phyloP scores from a whole-genome alignment of 257 asterid genomes.

The Datura wrightii region DNA sequence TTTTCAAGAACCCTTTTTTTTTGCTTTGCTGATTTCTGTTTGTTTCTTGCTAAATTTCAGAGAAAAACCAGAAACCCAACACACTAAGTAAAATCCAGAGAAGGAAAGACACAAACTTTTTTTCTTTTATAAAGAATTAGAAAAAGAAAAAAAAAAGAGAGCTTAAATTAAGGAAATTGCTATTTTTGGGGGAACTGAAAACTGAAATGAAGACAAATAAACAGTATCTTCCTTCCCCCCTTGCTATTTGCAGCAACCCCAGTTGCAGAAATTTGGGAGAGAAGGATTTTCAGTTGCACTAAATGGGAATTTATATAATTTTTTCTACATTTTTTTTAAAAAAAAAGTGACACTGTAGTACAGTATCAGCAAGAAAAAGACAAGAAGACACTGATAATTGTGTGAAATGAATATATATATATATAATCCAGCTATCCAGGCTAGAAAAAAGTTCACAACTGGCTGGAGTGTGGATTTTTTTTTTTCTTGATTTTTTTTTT shows the following conservation, averaged over 20 bases:
- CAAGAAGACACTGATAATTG: slow-evolving; percentile 9
- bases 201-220: neutral
- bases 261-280: slow-evolving; percentile 33
- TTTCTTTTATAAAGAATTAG: neutral
- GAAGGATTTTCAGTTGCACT: slow-evolving; percentile 9
- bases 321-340: too few species aligned
- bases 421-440: slow-evolving; percentile 36
- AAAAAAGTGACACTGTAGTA: neutral
- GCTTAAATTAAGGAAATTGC: neutral
- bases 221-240: neutral
- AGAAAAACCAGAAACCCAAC: neutral
- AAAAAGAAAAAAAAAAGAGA: neutral
- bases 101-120: slow-evolving; percentile 7
- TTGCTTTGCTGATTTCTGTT: neutral
- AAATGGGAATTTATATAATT: neutral
- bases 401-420: neutral
- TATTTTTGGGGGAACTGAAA: neutral
- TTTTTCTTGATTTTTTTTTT: neutral
- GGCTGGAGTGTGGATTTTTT: slow-evolving; percentile 32
- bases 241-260: neutral
- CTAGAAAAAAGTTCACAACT: slow-evolving; percentile 40
- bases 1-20: neutral
- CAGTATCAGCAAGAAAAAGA: slow-evolving; percentile 17
- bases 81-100: neutral
- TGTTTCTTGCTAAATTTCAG: neutral